Evolutionary conservation across 2,329 filamentous ascomycete species (phyloP).

Genomic region (Orbilia quercus): DNA sequence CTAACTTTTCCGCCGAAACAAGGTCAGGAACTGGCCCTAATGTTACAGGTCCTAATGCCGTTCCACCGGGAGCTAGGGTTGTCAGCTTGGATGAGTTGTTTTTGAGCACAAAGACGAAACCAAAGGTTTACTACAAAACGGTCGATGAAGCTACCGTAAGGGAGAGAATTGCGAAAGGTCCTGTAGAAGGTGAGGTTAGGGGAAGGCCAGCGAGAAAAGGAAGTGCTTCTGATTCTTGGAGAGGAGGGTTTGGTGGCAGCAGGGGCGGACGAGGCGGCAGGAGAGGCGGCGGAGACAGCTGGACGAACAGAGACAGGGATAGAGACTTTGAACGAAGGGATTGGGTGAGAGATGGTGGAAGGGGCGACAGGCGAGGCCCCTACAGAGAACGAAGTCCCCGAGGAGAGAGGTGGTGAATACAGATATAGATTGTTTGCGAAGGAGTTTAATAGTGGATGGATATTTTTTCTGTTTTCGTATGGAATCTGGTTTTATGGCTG

Average conservation of each 20-base stretch:
- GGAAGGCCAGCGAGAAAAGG: conserved; percentile 30
- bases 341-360: conserved; percentile 51
- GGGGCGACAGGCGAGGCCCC: conserved; percentile 42
- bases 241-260: conserved; percentile 35
- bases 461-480: neutral
- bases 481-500: neutral
- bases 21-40: neutral
- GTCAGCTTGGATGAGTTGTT: conserved; percentile 59
- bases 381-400: conserved; percentile 41
- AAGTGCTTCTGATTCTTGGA: conserved; percentile 33
- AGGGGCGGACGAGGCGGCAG: conserved; percentile 36
- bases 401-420: conserved; percentile 32
- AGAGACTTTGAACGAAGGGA: conserved; percentile 50
- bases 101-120: conserved; percentile 58
- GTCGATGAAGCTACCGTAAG: conserved; percentile 58
- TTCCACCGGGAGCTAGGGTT: conserved; percentile 31
- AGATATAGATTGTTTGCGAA: neutral
- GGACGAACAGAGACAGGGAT: conserved; percentile 47
- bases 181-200: conserved; percentile 49
- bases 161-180: conserved; percentile 57
- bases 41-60: neutral
- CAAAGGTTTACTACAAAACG: conserved; percentile 60
- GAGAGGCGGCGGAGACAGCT: conserved; percentile 42
- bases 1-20: conserved; percentile 24
- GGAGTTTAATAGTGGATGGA: neutral